Evolutionary conservation across 768 basidiomycete genomes (phyloP).

Genomic region (Tricholomella constricta): DNA sequence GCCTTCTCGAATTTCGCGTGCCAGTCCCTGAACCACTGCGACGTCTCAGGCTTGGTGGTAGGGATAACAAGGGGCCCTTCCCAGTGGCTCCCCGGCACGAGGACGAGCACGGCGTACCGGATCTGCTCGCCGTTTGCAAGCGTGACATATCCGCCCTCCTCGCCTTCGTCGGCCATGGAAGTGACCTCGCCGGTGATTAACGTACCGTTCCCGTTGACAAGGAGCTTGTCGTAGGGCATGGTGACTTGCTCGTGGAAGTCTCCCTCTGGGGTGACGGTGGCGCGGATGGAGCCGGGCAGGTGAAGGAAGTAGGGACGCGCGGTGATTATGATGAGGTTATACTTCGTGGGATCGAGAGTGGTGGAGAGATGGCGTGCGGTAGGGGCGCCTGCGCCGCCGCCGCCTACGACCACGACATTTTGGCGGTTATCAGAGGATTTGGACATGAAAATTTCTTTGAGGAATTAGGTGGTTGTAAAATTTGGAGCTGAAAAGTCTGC

Average conservation of each 20-base stretch:
- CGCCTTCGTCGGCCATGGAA: constrained; percentile 29
- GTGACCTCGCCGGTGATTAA: constrained; percentile 43
- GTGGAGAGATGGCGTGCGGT: constrained; percentile 50
- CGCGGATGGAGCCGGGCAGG: constrained; percentile 54
- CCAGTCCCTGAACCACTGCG: constrained; percentile 28
- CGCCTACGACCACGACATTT: constrained; percentile 48
- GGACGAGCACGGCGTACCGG: constrained; percentile 55
- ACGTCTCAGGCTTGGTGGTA: constrained; percentile 25
- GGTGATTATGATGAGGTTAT: constrained; percentile 57
- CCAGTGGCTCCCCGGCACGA: constrained; percentile 63
- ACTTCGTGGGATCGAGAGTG: constrained; percentile 46
- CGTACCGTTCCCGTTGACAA: constrained; percentile 46
- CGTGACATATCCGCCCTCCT: constrained; percentile 49
- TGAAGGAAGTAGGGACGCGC: constrained; percentile 50
- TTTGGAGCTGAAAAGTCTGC: background rate
- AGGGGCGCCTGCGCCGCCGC: constrained; percentile 57
- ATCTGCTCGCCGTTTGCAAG: constrained; percentile 50
- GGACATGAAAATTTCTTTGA: background rate
- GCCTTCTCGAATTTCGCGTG: constrained; percentile 38
- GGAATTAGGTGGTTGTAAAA: background rate
- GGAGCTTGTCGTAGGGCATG: constrained; percentile 54
- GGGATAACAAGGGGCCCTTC: constrained; percentile 51
- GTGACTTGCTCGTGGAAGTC: constrained; percentile 45
- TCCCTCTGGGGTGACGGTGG: constrained; percentile 48
- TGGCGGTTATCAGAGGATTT: constrained; percentile 11